Base-by-base conservation (phyloP, 2,329 filamentous ascomycete species). In the Chrysoporthe cubensis region DNA sequence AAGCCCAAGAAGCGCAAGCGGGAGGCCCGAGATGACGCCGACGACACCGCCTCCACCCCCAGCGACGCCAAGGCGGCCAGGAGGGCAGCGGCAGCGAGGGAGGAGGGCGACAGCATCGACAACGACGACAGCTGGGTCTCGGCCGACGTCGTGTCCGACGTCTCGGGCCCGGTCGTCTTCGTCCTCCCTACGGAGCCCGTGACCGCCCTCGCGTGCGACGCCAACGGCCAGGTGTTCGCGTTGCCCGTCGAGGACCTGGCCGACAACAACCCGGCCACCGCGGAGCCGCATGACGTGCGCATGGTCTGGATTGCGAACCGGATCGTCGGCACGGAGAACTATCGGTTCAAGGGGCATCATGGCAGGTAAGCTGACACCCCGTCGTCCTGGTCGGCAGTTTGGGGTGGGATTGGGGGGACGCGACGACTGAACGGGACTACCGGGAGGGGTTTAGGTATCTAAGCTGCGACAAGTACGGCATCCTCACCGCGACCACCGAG, bases 291-390 rank as follows among this genome's bases (percentile, higher is more conserved):
- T 78, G 94, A 98, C 78, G 94, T 98, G 69, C 85, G 95, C 69
- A 94, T 97, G 81, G 96, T 99, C 18, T 99, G 95, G 92, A 88
- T 98, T 71, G 93, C 92, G 69, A 97, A 91, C 73, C 87, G 87
- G 72, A 90, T 97, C 14, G 87, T 90, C 0, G 95, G 95, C 3
- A 95, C 91, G 1, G 92, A 96, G 71, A 85, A 86, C 44, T 90
- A 93, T 73, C 91, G 91, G 67, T 92, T 99, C 78, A 97, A 97
- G 80, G 93, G 93, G 0, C 91, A 95, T 74, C 92, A 97, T 79
- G 94, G 94, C 71, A 91, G 88, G 91, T 94, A 76, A 69, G 83
- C 79, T 32, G 1, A 21, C 37, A 8, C 11, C 14, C 5, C 16
- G 21, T 1, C 2, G 8, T 32, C n/a, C 13, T 46, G 7, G 13